Base-by-base conservation (phyloP, 2,329 filamentous ascomycete species). In the Arthrocladium fulminans region DNA sequence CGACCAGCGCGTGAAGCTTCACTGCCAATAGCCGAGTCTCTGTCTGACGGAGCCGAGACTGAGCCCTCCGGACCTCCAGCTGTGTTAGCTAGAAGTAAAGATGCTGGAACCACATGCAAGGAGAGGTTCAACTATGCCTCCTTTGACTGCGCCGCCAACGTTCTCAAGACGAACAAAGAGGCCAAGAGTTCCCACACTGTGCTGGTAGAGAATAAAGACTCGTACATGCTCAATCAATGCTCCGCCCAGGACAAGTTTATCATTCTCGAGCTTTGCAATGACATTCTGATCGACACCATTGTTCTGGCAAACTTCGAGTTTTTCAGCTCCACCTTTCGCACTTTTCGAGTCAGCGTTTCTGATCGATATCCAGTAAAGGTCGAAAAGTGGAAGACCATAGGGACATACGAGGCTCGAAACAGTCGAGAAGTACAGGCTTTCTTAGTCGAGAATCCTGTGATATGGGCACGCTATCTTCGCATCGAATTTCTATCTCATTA, bases 281-380 rank as follows among this genome's bases (percentile, higher is more conserved):
- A 81, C 56, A 84, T 83, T 38, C 75, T 94, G 38, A 85, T 98
- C 50, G 92, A 98, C 63, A 98, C 92, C 0, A 75, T 98, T 34
- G 92, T 97, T n/a, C 75, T 98, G 47, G 92, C 90, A 53, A 98
- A 98, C 64, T 98, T 94, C 60, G 92, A 98, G 65, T 98, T 98
- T 72, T 98, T 98, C 72, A 95, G 88, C 48, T 96, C 88, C 63
- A 96, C 94, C 77, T 86, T 97, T 59, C 84, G 88, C 46, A 85
- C 83, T 41, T 96, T 98, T 65, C 79, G 86, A 45, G 81, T 97
- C 57, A 94, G 87, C 63, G 90, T 96, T 41, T 94, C 89, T 50
- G 92, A 97, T 68, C 81, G 88, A 49, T 97, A 96, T 65, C 92
- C 92, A 0, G 86, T 92, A 47, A 97, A 96, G 66, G 67, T 79